A percentile compares a stretch with the other conserved stretches of the same genome.
phyloP scores from a whole-genome alignment of 208 protist genomes.

The Eutreptiella sp. region DNA sequence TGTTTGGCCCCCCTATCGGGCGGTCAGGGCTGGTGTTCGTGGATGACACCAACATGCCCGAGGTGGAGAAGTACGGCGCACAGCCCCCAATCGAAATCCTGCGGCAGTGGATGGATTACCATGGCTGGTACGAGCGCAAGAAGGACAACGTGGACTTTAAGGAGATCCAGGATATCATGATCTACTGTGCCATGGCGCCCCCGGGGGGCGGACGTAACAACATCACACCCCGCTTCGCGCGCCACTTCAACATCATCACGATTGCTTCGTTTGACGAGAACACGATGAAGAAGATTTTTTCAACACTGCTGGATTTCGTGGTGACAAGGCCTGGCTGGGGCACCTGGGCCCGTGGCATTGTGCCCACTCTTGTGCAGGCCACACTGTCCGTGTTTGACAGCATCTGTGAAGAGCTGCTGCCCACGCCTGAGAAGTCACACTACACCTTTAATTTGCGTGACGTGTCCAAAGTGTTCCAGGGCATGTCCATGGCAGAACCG shows the following conservation, averaged over 20 bases:
- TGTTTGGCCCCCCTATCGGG: slow-evolving; percentile 88
- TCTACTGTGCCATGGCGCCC: slow-evolving; percentile 88
- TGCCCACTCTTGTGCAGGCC: slow-evolving; percentile 60
- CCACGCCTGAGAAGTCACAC: slow-evolving; percentile 94
- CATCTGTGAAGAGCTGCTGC: slow-evolving; percentile 78
- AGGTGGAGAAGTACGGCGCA: slow-evolving; percentile 87
- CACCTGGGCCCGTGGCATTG: slow-evolving; percentile 43
- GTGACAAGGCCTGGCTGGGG: slow-evolving; percentile 60
- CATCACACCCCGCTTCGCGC: slow-evolving; percentile 83
- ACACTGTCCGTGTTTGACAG: slow-evolving; percentile 85
- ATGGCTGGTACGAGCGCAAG: slow-evolving; percentile 89
- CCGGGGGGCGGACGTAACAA: slow-evolving; percentile 86
- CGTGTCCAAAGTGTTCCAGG: slow-evolving; percentile 86
- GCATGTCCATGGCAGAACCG: slow-evolving; percentile 69
- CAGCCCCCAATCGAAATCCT: slow-evolving; percentile 93
- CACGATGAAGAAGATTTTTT: slow-evolving; percentile 85
- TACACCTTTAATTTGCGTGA: slow-evolving; percentile 98
- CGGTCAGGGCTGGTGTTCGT: slow-evolving; percentile 90
- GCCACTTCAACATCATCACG: slow-evolving; percentile 89
- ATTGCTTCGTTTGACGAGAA: slow-evolving; percentile 79
- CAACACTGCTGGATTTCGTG: slow-evolving; percentile 77
- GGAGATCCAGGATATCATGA: slow-evolving; percentile 74
- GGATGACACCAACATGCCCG: slow-evolving; percentile 91
- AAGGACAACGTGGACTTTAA: slow-evolving; percentile 79
- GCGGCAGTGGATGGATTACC: slow-evolving; percentile 89